Percentiles rank a stretch among this genome's conserved stretches.
Conservation (phyloP, 805 yeast species). For the Lipomyces yamanashiensis region DNA sequence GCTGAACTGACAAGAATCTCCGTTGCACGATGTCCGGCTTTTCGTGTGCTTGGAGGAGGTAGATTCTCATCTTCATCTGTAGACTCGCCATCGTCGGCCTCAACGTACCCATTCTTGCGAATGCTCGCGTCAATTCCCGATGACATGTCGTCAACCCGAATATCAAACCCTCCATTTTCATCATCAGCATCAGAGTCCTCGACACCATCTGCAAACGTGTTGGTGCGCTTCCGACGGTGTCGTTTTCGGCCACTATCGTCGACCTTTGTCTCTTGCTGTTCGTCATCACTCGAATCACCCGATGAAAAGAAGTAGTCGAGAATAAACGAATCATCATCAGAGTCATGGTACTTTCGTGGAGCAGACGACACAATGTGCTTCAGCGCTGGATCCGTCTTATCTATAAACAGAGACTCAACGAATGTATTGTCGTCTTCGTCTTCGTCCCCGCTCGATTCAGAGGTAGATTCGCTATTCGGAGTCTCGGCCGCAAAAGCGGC, state of each 20-base stretch:
- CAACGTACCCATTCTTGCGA: slow-evolving; percentile 43
- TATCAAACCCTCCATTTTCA: slow-evolving; percentile 22
- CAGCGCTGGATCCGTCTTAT: slow-evolving; percentile 38
- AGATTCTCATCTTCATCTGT: slow-evolving; percentile 90
- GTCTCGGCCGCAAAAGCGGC: slow-evolving; percentile 6
- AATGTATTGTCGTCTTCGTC: slow-evolving; percentile 38
- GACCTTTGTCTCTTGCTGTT: slow-evolving; percentile 29
- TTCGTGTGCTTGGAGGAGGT: slow-evolving; percentile 69
- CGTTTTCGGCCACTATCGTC: slow-evolving; percentile 19
- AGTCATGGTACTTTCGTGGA: slow-evolving; percentile 39
- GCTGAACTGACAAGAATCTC: slow-evolving; percentile 84
- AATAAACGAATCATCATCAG: slow-evolving; percentile 69
- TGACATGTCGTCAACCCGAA: slow-evolving; percentile 44
- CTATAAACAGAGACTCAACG: slow-evolving; percentile 39
- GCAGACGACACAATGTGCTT: slow-evolving; percentile 38
- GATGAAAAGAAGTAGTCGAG: slow-evolving; percentile 74
- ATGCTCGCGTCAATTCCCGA: slow-evolving; percentile 42
- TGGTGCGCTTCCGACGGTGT: slow-evolving; percentile 21
- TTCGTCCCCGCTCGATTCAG: slow-evolving; percentile 42
- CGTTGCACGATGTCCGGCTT: slow-evolving; percentile 78
- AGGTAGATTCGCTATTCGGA: slow-evolving; percentile 34
- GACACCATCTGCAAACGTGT: slow-evolving; percentile 26
- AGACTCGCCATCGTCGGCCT: slow-evolving; percentile 70
- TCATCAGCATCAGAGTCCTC: slow-evolving; percentile 38
- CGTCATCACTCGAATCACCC: slow-evolving; percentile 43